Base-by-base conservation (phyloP, 2,329 filamentous ascomycete species). In the Polychaeton citri region DNA sequence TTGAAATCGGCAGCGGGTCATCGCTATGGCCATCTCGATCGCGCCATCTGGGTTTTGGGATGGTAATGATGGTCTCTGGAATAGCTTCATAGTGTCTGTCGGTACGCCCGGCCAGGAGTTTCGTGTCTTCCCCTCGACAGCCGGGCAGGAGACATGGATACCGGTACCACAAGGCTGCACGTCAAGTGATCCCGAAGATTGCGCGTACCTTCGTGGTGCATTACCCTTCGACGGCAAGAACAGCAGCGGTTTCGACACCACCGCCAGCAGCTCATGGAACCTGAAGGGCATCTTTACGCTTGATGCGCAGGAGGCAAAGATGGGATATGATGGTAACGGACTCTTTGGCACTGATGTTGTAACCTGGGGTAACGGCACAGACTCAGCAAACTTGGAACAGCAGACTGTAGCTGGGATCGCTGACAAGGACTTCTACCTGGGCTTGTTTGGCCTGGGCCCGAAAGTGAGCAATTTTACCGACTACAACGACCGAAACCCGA, bases 401-500 rank as follows among this genome's bases (percentile, higher is more conserved):
- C 54, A 60, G 41, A 48, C 61, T 19, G 46, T 65, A 3, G 60
- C 54, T 12, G 53, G 53, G 2, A 54, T 61, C 16, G 48, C 48
- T 2, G 49, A 51, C 2, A 47, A 52, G 21, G 44, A 52, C 35
- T 62, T 59, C 43, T 62, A 51, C 37, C 38, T 63, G 2, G 62
- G 63, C 5, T 38, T 41, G 5, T 47, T 66, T 4, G 58, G 60
- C 0, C 41, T 66, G 8, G 54, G 54, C 4, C 49, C 53, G 3
- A 49, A 51, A 16, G 49, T 56, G 0, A 49, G 50, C 30, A 64
- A 62, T 42, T 65, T 65, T 42, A 52, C 56, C 8, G 47, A 48
- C 35, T 54, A 51, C 41, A 57, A 52, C 21, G 43, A 55, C 26
- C 50, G 53, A 1, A 42, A 53, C 7, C 43, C 50, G 3, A 53